These are phyloP conservation scores for Begonia peltatifolia DNA, from an alignment of 306 rosid genomes.

Conservation along the genomic window DNA sequence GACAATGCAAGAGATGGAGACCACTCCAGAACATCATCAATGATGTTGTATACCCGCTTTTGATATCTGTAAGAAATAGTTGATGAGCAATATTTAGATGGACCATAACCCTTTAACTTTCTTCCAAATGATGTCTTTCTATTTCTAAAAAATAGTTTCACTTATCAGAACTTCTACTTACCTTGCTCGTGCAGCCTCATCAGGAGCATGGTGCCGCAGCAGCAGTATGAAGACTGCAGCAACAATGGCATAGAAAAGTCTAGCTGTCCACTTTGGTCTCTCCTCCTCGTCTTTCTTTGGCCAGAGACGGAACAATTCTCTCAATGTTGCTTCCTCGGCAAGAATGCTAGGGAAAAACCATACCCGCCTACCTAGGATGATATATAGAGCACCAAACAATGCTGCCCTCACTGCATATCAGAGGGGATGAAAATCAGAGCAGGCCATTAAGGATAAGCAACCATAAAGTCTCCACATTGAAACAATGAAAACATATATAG, in stretches of 20 bases:
- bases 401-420: conserved; percentile 67
- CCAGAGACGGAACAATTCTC: conserved; percentile 88
- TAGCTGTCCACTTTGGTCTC: conserved; percentile 82
- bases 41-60: conserved; percentile 81
- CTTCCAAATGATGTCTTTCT: too few species aligned
- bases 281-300: conserved; percentile 96
- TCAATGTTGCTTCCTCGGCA: conserved; percentile 89
- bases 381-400: conserved; percentile 55
- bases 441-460: neutral
- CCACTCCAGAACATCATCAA: conserved; percentile 97
- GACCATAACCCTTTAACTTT: too few species aligned
- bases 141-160: too few species aligned
- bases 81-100: too few species aligned
- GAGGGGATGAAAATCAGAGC: conserved; percentile 1
- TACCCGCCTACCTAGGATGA: conserved; percentile 63
- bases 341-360: conserved; percentile 98
- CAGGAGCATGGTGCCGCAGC: conserved; percentile 97
- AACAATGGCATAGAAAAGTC: conserved; percentile 66
- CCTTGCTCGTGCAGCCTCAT: conserved; percentile 99
- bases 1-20: conserved; percentile 87
- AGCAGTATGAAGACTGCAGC: conserved; percentile 68
- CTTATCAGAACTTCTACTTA: neutral
- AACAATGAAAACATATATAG: too few species aligned
- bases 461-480: too few species aligned
- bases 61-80: conserved; percentile 50